Conservation (phyloP, 2,329 filamentous ascomycete species). For the Aspergillus aculeatinus region DNA sequence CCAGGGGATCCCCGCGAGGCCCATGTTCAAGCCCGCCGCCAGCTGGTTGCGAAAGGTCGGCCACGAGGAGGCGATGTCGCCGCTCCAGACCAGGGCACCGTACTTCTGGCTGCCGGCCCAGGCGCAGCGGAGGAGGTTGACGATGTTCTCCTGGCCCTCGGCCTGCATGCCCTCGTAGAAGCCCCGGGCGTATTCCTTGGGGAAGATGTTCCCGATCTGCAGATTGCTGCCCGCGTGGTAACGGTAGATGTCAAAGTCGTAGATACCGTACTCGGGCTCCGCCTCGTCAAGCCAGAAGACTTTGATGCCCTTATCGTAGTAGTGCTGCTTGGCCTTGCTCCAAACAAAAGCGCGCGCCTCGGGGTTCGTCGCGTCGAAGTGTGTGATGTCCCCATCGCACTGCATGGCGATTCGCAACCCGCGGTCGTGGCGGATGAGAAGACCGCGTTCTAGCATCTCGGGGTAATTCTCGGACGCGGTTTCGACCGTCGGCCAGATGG, state of each 20-base stretch:
- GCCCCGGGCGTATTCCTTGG: slow-evolving; percentile 56
- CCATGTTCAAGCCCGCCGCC: slow-evolving; percentile 65
- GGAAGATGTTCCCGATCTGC: slow-evolving; percentile 61
- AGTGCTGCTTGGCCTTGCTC: slow-evolving; percentile 59
- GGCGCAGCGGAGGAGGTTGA: slow-evolving; percentile 59
- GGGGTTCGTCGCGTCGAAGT: slow-evolving; percentile 65
- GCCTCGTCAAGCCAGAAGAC: slow-evolving; percentile 70
- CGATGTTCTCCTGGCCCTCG: slow-evolving; percentile 56
- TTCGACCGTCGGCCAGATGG: slow-evolving; percentile 68
- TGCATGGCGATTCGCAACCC: slow-evolving; percentile 61
- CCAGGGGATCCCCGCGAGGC: slow-evolving; percentile 63
- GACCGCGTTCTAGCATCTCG: slow-evolving; percentile 62
- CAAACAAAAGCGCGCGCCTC: slow-evolving; percentile 60
- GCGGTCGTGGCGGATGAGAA: slow-evolving; percentile 61
- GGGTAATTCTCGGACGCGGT: slow-evolving; percentile 58
- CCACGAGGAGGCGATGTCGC: slow-evolving; percentile 67
- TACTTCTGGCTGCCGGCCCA: slow-evolving; percentile 63
- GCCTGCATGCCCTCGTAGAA: slow-evolving; percentile 60
- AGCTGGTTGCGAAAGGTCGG: slow-evolving; percentile 59
- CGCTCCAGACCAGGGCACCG: slow-evolving; percentile 65
- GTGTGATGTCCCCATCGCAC: slow-evolving; percentile 58
- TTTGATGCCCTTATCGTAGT: slow-evolving; percentile 61
- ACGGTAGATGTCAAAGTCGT: slow-evolving; percentile 67
- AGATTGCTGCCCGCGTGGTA: slow-evolving; percentile 58
- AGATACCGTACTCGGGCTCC: slow-evolving; percentile 62